Conservation (phyloP, 2,329 filamentous ascomycete genomes). For the Thielaviopsis populi region DNA sequence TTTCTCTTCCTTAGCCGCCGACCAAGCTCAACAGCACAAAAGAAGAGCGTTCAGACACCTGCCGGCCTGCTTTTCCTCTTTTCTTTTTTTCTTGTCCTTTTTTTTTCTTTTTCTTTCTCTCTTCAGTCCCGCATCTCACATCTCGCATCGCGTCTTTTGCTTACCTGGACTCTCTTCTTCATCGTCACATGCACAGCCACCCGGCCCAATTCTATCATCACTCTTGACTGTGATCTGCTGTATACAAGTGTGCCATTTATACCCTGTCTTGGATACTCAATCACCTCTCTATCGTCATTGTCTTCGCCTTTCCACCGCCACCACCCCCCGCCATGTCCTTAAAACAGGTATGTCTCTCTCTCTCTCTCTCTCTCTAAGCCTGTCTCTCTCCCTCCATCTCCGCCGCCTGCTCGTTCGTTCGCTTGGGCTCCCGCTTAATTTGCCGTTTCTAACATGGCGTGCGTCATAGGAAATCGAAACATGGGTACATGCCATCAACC, state of each 20-base stretch:
- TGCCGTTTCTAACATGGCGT: not conserved
- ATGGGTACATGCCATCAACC: constrained; percentile 80
- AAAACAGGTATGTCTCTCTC: constrained; percentile 36
- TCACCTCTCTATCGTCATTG: too few species aligned
- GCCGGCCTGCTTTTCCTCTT: not conserved
- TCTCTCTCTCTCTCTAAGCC: not conserved
- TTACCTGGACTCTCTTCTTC: not conserved
- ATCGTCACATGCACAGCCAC: not conserved
- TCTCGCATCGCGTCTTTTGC: not conserved
- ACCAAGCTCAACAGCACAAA: not conserved
- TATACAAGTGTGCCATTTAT: not conserved
- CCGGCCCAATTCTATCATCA: not conserved
- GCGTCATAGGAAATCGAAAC: constrained; percentile 80
- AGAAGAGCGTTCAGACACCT: constrained; percentile 1
- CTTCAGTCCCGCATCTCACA: not conserved
- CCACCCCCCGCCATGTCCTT: constrained; percentile 36
- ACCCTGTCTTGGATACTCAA: not conserved
- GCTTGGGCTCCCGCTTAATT: too few species aligned
- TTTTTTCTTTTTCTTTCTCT: constrained; percentile 13
- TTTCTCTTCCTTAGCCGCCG: constrained; percentile 5
- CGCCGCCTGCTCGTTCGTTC: not conserved
- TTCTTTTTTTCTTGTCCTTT: constrained; percentile 11
- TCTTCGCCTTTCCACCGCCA: not conserved
- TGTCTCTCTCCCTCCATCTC: not conserved
- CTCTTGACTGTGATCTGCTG: not conserved